phyloP scores from a whole-genome alignment of 768 basidiomycete genomes.

The Russula brevipes region DNA sequence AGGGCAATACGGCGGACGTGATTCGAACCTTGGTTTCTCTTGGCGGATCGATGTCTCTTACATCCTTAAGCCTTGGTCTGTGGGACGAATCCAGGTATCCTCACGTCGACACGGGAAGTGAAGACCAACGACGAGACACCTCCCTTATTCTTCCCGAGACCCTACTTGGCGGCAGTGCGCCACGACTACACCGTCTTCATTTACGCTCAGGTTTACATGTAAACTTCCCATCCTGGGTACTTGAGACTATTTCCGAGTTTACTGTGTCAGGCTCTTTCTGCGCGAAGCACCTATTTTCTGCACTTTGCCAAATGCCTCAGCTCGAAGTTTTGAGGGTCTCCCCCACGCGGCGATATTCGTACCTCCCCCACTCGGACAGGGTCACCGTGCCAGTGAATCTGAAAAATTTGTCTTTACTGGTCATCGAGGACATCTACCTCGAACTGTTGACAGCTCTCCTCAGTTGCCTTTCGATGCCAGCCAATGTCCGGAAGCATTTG shows the following conservation, averaged over 20 bases:
- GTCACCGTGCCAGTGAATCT: background rate
- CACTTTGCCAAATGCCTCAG: conserved; percentile 7
- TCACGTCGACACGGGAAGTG: background rate
- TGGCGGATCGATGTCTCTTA: background rate
- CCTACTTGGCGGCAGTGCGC: background rate
- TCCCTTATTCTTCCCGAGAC: background rate
- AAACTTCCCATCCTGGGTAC: conserved; percentile 1
- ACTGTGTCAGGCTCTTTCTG: background rate
- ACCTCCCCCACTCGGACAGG: background rate
- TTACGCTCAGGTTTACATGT: conserved; percentile 1
- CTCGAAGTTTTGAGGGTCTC: background rate
- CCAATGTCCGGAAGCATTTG: conserved; percentile 3
- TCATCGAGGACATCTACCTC: background rate
- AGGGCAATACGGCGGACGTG: conserved; percentile 3
- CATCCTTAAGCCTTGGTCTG: background rate
- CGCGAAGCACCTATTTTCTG: background rate
- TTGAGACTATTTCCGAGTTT: background rate
- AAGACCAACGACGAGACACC: background rate
- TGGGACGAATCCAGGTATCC: background rate
- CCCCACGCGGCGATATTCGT: background rate
- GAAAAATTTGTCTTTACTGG: background rate
- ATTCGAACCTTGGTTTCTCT: background rate
- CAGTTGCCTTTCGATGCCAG: background rate
- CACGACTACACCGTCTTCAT: background rate
- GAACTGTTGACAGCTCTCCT: background rate